Base-by-base conservation (phyloP, 805 yeast species). In the Candida argentea region DNA sequence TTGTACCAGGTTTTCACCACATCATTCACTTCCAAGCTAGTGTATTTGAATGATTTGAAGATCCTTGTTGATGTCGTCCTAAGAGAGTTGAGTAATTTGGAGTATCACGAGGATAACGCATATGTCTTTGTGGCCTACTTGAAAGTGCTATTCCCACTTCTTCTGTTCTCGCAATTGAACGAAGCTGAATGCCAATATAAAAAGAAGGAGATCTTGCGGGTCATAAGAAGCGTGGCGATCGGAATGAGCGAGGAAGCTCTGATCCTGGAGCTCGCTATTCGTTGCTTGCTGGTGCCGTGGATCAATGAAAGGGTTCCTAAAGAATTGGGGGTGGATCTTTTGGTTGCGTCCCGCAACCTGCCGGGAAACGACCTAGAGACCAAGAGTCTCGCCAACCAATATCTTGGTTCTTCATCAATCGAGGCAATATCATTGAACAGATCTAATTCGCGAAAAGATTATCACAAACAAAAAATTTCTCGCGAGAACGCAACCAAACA, bases 51-150 rank as follows among this genome's bases (percentile, higher is more conserved):
- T 43, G 97, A 87, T 48, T 55, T 87, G 33, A 76, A 79, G 41
- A 93, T 87, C 5, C 66, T 87, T 32, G 75, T 81, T 9, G 95
- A 85, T 44, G 86, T 87, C 6, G 62, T 87, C 29, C 63, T 87
- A 2, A 59, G 97, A 29, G 95, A 87, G 46, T 59, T 89, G 30
- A 69, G 70, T 38, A 76, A 87, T 43, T 51, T 84, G 22, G 70
- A 86, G 14, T 61, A 52, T 29, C 67, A 63, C 8, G 70, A 69
- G 13, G 71, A 82, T 30, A 76, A 77, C 43, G 73, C 85, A 7
- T 35, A 51, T 13, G 36, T 61, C 20, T 46, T 55, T 5, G 37
- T 59, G 16, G 54, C 64, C 2, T 85, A 79, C 42, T 53, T 87
- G 23, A 64, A 91, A 32, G 85, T 86, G 3, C 41, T 89, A 17